phyloP scores from a whole-genome alignment of 108 stramenopile genomes.

The Bacterosira constricta region DNA sequence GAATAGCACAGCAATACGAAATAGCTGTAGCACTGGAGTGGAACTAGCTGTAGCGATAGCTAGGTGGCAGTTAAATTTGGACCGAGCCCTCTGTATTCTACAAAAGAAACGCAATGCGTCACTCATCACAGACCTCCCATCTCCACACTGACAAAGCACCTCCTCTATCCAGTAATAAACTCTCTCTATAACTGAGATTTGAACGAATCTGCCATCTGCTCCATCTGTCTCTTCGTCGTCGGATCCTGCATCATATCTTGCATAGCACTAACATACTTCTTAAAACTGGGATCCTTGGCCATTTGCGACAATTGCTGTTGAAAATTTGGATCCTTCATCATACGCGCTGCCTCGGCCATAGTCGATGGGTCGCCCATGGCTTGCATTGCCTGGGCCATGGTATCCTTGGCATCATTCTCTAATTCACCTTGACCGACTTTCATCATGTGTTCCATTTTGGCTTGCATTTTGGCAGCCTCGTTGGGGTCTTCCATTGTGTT shows the following conservation, averaged over 20 bases:
- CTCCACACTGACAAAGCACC: neutral
- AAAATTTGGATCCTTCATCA: slow-evolving; percentile 89
- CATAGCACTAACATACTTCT: slow-evolving; percentile 79
- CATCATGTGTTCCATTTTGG: slow-evolving; percentile 91
- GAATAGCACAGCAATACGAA: neutral
- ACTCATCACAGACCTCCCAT: neutral
- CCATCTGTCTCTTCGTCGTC: slow-evolving; percentile 74
- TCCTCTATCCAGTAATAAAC: neutral
- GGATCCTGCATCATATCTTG: slow-evolving; percentile 90
- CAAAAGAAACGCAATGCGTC: neutral
- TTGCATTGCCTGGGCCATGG: slow-evolving; percentile 80
- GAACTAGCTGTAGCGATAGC: too few species aligned
- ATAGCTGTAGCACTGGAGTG: neutral
- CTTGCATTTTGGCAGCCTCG: slow-evolving; percentile 78
- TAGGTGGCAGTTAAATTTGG: too few species aligned
- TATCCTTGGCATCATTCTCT: slow-evolving; percentile 57
- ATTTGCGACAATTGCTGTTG: slow-evolving; percentile 71
- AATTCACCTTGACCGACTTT: slow-evolving; percentile 72
- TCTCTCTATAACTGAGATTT: slow-evolving; percentile 46
- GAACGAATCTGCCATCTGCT: slow-evolving; percentile 62
- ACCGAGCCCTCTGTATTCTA: neutral
- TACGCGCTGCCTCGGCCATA: slow-evolving; percentile 78
- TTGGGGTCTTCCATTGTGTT: slow-evolving; percentile 83
- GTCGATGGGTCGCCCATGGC: slow-evolving; percentile 80
- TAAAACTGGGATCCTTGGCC: slow-evolving; percentile 84